phyloP scores from a whole-genome alignment of 305 asterid species.

The Fraxinus latifolia region DNA sequence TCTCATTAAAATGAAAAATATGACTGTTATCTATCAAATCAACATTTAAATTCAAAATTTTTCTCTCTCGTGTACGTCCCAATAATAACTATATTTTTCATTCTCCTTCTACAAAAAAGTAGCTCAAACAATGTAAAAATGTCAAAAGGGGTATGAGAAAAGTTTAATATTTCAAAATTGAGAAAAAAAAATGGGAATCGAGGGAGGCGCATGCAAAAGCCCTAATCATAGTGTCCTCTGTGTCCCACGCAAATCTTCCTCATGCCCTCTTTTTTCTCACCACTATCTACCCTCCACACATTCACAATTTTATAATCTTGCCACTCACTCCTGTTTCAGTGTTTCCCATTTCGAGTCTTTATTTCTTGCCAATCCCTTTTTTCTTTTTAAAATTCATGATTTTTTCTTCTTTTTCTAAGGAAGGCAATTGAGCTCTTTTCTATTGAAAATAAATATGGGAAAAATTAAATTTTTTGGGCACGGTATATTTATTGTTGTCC shows the following conservation, averaged over 20 bases:
- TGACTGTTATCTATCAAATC: not conserved
- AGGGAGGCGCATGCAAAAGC: constrained; percentile 53
- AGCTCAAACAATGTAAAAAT: not conserved
- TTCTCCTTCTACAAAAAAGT: too few relatives aligned
- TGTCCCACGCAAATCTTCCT: constrained; percentile 34
- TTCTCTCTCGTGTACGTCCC: too few relatives aligned
- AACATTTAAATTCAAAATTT: too few relatives aligned
- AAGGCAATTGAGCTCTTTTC: not conserved
- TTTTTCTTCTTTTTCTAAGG: not conserved
- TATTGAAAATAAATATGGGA: not conserved
- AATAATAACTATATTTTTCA: too few relatives aligned
- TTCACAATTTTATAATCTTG: not conserved
- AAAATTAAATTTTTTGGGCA: not conserved
- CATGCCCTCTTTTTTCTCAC: constrained; percentile 26
- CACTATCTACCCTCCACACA: not conserved
- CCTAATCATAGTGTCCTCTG: constrained; percentile 41
- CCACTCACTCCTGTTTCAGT: not conserved
- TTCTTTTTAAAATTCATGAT: not conserved
- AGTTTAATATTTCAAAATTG: not conserved
- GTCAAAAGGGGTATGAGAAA: not conserved
- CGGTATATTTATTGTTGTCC: not conserved
- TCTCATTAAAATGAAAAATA: not conserved
- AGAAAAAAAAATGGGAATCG: constrained; percentile 12
- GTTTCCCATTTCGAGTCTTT: not conserved
- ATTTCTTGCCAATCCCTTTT: not conserved